These are phyloP conservation scores for Claviceps arundinis DNA, from an alignment of 2,329 filamentous ascomycete genomes.

Conservation along the genomic window DNA sequence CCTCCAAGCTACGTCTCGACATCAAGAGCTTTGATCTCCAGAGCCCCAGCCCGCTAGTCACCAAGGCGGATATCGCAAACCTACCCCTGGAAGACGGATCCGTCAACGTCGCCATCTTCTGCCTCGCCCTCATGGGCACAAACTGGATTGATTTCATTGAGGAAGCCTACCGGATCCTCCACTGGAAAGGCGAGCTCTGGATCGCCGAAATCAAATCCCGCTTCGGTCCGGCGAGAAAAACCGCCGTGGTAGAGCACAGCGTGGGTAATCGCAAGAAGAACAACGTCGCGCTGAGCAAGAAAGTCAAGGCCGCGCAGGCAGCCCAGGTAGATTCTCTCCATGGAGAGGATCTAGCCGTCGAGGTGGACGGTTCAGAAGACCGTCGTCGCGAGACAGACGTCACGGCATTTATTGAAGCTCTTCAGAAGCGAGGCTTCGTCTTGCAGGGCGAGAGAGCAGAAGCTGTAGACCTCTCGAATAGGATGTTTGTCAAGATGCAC, in stretches of 20 bases:
- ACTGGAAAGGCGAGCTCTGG: conserved; percentile 94
- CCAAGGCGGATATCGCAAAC: conserved; percentile 75
- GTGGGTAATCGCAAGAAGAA: conserved; percentile 54
- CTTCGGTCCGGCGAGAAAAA: conserved; percentile 40
- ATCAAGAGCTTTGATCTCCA: conserved; percentile 82
- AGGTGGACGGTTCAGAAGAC: conserved; percentile 55
- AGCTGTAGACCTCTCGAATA: conserved; percentile 73
- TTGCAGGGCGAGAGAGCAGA: conserved; percentile 49
- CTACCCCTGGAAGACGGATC: conserved; percentile 63
- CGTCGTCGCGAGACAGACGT: conserved; percentile 69
- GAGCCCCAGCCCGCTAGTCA: conserved; percentile 62
- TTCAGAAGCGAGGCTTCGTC: conserved; percentile 72
- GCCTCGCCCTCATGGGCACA: conserved; percentile 93
- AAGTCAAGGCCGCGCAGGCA: conserved; percentile 27
- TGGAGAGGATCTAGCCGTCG: conserved; percentile 48
- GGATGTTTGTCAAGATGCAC: conserved; percentile 97
- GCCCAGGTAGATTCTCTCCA: conserved; percentile 35
- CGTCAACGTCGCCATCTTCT: conserved; percentile 85
- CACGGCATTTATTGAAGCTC: conserved; percentile 70
- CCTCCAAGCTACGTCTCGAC: conserved; percentile 55
- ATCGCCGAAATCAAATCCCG: conserved; percentile 92
- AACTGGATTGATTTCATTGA: conserved; percentile 97
- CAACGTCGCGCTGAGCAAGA: conserved; percentile 25
- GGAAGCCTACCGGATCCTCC: conserved; percentile 82
- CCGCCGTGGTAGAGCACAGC: conserved; percentile 47